Evolutionary conservation across 2,329 filamentous ascomycete species (phyloP), one percentile per base, ranked within the genome.

Genomic region (Tolypocladium inflatum): DNA sequence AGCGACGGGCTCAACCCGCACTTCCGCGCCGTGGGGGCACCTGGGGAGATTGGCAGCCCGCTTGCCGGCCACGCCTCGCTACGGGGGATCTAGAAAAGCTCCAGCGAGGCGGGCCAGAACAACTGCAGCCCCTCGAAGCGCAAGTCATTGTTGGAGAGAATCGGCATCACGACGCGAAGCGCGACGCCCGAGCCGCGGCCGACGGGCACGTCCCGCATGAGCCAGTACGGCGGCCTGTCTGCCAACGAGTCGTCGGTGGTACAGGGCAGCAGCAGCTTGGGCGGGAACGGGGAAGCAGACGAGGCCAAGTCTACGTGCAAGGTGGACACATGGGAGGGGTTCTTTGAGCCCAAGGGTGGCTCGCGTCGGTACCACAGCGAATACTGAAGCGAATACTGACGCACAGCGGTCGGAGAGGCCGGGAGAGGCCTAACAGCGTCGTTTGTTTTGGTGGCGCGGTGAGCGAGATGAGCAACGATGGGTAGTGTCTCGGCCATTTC

Each of bases 41-140:
- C 86, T 3, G 85, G 87, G 38, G 84, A 90, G 70, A 88, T 90
- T 60, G 85, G 86, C 50, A 90, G 87, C 67, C 87, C 87, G 2
- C 72, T 85, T 56, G 73, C 79, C 38, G 75, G 79, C 56, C 68
- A 75, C 35, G 68, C 72, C 35, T 70, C 71, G 57, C 62, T 74
- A 62, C 66, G 70, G 60, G 71, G 71, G 55, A 64, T 70, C 62
- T 74, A 74, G 72, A 60, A 59, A 60, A 60, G 54, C 57, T 60
- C 64, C 58, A 54, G 53, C 43, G 50, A 56, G 50, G 53, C 53
- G 42, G 55, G 59, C 51, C 57, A 58, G 15, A 58, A 48, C 42
- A 57, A 48, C 23, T 61, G 63, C 39, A 60, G 55, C 26, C 62
- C 61, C n/a, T 54, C 57, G 41, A 55, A 48, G 39, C 58, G 61